Percentiles rank a stretch among this genome's conserved stretches.
These are phyloP conservation scores for Talaromyces sp. DNA, from an alignment of 2,329 filamentous ascomycete species.

Conservation along the genomic window DNA sequence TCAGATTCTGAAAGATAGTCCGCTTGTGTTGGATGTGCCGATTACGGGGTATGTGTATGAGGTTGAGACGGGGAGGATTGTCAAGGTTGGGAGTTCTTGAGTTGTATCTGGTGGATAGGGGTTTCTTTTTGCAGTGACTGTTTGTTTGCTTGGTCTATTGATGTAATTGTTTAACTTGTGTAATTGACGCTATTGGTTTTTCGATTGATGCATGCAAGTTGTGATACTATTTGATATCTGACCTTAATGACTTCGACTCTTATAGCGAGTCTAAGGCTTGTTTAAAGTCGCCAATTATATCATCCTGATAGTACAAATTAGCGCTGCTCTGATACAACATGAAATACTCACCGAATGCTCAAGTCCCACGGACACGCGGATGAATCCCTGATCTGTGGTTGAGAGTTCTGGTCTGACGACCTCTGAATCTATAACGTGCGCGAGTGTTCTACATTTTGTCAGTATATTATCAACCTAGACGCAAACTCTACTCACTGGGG, in stretches of 20 bases:
- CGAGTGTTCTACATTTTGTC: conserved; percentile 2
- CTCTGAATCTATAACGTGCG: conserved; percentile 27
- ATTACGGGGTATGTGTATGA: conserved; percentile 73
- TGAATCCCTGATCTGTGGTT: conserved; percentile 74
- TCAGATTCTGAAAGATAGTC: conserved; percentile 52
- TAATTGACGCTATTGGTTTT: not conserved
- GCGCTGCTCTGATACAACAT: not conserved
- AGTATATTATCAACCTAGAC: not conserved
- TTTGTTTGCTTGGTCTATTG: not conserved
- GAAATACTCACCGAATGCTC: conserved; percentile 62
- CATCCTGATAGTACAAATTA: conserved; percentile 47
- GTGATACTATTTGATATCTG: not conserved
- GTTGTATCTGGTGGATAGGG: not conserved
- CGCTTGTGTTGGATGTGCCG: conserved; percentile 55
- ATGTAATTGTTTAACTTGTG: not conserved
- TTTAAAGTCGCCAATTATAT: conserved; percentile 87
- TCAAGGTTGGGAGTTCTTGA: conserved; percentile 32
- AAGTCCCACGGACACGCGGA: conserved; percentile 84
- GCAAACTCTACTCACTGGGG: conserved; percentile 4
- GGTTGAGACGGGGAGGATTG: conserved; percentile 63
- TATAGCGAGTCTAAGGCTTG: conserved; percentile 43
- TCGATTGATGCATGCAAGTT: not conserved
- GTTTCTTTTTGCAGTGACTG: not conserved
- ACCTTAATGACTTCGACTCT: no score
- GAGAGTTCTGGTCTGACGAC: conserved; percentile 62